Conservation (phyloP, 108 stramenopile genomes). For the Fistulifera pelliculosa region DNA sequence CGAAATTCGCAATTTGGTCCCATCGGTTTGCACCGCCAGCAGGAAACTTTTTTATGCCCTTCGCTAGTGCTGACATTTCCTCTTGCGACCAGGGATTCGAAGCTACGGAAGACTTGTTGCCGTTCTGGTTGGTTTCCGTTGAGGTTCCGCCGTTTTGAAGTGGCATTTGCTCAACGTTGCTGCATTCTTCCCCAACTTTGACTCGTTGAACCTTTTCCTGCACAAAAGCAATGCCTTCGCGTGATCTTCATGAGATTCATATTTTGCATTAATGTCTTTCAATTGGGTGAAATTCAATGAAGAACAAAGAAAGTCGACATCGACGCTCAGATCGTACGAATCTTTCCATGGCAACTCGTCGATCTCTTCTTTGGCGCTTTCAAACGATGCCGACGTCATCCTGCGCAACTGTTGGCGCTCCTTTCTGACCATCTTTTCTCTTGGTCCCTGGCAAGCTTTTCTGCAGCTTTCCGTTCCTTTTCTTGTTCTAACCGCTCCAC, state of each 20-base stretch:
- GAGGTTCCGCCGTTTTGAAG: background rate
- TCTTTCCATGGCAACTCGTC: slow-evolving; percentile 25
- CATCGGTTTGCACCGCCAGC: slow-evolving; percentile 90
- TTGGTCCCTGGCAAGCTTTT: slow-evolving; percentile 54
- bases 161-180: slow-evolving; percentile 9
- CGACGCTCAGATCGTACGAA: slow-evolving; percentile 47
- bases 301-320: slow-evolving; percentile 42
- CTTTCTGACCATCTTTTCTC: slow-evolving; percentile 77
- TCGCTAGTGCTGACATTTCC: slow-evolving; percentile 85
- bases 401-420: slow-evolving; percentile 36
- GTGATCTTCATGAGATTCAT: background rate
- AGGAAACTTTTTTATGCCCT: slow-evolving; percentile 91
- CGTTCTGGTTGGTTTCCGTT: slow-evolving; percentile 18
- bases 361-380: background rate
- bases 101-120: slow-evolving; percentile 11
- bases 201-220: slow-evolving; percentile 1
- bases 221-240: background rate
- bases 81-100: slow-evolving; percentile 76
- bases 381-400: slow-evolving; percentile 6
- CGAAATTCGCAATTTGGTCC: slow-evolving; percentile 87
- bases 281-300: slow-evolving; percentile 29
- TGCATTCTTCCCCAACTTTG: slow-evolving; percentile 1
- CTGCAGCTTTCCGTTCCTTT: slow-evolving; percentile 26
- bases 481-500: slow-evolving; percentile 44
- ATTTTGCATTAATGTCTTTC: slow-evolving; percentile 5